Evolutionary conservation across 208 protist species (phyloP), one percentile per base, ranked within the genome.

Genomic region (Acanthamoeba royreba): DNA sequence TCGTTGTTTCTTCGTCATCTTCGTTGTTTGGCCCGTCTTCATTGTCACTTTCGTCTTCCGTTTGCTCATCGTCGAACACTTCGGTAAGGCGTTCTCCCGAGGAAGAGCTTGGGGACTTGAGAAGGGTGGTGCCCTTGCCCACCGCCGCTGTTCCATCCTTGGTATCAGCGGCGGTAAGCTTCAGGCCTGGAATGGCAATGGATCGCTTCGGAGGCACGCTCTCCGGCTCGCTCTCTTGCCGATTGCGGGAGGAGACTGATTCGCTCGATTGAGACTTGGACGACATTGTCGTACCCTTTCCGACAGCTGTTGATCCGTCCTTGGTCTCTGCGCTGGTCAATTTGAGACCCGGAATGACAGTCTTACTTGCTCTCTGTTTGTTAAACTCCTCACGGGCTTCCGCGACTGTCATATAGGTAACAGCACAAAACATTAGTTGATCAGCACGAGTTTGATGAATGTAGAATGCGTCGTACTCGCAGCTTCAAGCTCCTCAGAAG

Each of bases 111-210:
- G 66, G 66, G 33, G 43, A 88, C 81, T 89, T 89, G 33, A 89
- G 46, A n/a, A 89, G 46, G 35, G 40, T 89, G 81, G 81, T 89
- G 38, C 81, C 81, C 81, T 89, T 89, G 33, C 81, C 81, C 46
- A 89, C 49, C 31, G 46, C 31, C 19, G 81, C 15, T 35, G 81
- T 63, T 2, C 81, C 81, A 47, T 89, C 81, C 81, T 89, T 89
- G 4, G 81, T 89, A 7, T 89, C 46, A 25, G 81, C 40, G 9
- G 38, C 53, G 1, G 81, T 89, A 42, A 89, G 53, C 81, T 89
- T 89, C 33, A 89, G 81, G 4, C 81, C 81, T 13, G 81, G 81
- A 43, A 89, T 89, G 19, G 81, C 53, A 47, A 89, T 89, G 58
- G 58, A 69, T 31, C 58, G 28, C 58, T 35, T 69, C 4, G 33